Base-by-base conservation (phyloP, 257 asterid genomes). In the Solanum paucissectum region DNA sequence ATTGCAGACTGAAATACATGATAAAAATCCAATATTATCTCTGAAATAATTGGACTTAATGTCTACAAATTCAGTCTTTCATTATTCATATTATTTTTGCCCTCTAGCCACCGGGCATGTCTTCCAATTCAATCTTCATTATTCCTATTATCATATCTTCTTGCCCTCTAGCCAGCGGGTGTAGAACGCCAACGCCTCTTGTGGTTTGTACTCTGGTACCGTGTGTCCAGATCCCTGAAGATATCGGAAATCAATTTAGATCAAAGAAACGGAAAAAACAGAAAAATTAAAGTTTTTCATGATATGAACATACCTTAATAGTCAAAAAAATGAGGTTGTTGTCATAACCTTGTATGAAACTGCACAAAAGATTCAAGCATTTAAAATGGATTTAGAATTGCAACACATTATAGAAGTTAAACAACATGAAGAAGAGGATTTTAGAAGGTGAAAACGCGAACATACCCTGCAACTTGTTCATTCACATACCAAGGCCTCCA, bases 201-300 rank as follows among this genome's bases (percentile, higher is more conserved):
- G 91, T 38, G 99, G 99, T 90, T 97, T 97, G 93, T 97, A 97
- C 85, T 97, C 99, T 0, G 98, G 95, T 32, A 97, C 99, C 0
- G 99, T 94, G 85, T 97, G 99, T 64, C 99, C 99, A 27, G 99
- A 84, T 77, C 99, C 99, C 98, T 94, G 93, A 89, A 87, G 20
- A 9, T 68, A 60, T 73, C 75, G 77, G 44, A 81, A 66, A 71
- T 73, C 49, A 73, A 49, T 81, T 32, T 32, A 85, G 20, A 27
- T 34, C 37, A 55, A 16, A 12, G 66, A 10, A 37, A 40, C 12
- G 66, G 1, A 68, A 68, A 64, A 18, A 10, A 16, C 4, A 46
- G 79, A 42, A 21, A 8, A 64, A 58, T 42, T 62, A 76, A 49
- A 13, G 12, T 10, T 3, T 5, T 23, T 38, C 36, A 44, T 46